Base-by-base conservation (phyloP, 2,329 filamentous ascomycete species). In the Colletotrichum lentis region DNA sequence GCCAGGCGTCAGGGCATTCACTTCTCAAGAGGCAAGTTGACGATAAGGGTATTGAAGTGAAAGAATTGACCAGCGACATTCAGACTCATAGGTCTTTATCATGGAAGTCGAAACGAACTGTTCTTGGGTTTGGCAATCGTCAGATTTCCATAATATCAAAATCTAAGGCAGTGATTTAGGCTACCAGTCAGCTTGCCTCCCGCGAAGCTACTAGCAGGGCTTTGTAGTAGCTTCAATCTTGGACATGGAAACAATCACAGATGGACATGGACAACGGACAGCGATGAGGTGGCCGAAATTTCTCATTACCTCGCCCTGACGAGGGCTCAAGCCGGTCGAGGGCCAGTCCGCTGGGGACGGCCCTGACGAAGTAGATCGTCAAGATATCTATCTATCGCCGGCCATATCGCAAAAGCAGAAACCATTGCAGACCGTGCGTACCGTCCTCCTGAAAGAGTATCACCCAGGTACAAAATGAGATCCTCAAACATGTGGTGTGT, bases 281-380 rank as follows among this genome's bases (percentile, higher is more conserved):
- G 31, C 31, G 2, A 22, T 74, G 78, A 78, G 77, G 75, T 74
- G 77, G 77, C 78, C 76, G 75, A 76, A 76, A 74, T 77, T 72
- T 78, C 75, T 77, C 76, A 78, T 79, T 79, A 76, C 75, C 73
- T 73, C 75, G 71, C 74, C 77, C 74, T 72, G 68, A 76, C 72
- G 73, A 74, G 75, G 76, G 76, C 74, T 73, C 70, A 73, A 73
- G 72, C 72, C 71, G 71, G 64, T 65, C 70, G 69, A 62, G 68
- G 60, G 64, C 72, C 53, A 12, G 65, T 73, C 74, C 72, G 53
- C 74, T 73, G 70, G 73, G 74, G 73, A 74, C 52, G 64, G 70
- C 67, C 54, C 67, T 65, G 66, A 70, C 58, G 52, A 71, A 55
- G 20, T 31, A 57, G 20, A 67, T 71, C 71, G 69, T 71, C 62